Conservation (phyloP, 73 alveolate species). For the Stentor coeruleus region DNA sequence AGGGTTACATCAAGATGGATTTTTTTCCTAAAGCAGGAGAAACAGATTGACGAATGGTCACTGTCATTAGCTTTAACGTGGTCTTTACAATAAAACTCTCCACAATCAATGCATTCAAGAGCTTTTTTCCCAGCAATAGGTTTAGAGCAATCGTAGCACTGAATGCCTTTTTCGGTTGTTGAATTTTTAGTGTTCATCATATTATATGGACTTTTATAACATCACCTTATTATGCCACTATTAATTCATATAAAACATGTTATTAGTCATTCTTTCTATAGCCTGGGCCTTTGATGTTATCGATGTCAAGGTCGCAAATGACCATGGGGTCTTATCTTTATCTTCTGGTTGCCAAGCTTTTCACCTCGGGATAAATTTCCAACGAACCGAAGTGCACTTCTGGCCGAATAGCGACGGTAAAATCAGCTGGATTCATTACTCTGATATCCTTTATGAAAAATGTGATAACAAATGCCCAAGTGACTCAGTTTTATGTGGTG, state of each 20-base stretch:
- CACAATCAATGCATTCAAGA: background rate
- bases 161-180: background rate
- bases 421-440: background rate
- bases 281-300: no score
- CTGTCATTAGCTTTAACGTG: background rate
- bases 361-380: background rate
- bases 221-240: no score
- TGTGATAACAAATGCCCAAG: background rate
- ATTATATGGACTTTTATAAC: no score
- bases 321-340: background rate
- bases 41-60: background rate
- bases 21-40: background rate
- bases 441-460: background rate
- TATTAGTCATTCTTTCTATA: no score
- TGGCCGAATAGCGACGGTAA: background rate
- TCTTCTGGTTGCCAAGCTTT: background rate
- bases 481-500: conserved; percentile 10
- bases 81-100: background rate
- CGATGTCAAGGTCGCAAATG: background rate
- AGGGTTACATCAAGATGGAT: background rate
- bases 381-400: background rate
- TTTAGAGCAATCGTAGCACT: background rate
- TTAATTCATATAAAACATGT: no score
- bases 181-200: no score
- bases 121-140: background rate